A percentile compares a stretch with the other conserved stretches of the same genome.
phyloP scores from a whole-genome alignment of 2,329 filamentous ascomycete genomes.

The Alternaria postmessia region DNA sequence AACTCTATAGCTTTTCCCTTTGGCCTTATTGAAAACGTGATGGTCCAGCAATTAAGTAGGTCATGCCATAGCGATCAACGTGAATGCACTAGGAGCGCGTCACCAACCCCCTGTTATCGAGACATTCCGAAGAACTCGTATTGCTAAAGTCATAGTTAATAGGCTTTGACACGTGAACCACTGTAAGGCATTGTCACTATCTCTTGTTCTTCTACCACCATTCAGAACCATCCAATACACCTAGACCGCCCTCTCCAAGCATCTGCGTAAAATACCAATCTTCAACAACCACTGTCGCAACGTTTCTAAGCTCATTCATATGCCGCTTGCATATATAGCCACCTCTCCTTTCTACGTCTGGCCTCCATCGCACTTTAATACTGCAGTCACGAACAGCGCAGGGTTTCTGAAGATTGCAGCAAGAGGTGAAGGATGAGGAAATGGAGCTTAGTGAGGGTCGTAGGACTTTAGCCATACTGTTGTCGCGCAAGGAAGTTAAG shows the following conservation, averaged over 20 bases:
- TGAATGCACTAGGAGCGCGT: background rate
- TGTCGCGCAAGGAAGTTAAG: too few species aligned
- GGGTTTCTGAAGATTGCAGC: conserved; percentile 1
- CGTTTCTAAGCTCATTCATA: background rate
- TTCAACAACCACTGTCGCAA: background rate
- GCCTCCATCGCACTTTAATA: background rate
- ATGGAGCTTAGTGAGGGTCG: background rate
- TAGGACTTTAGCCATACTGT: background rate
- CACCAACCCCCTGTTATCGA: background rate
- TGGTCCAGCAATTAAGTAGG: background rate
- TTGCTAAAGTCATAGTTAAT: too few species aligned
- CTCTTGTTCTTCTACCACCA: background rate
- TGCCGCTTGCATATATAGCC: background rate
- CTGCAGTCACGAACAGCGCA: background rate
- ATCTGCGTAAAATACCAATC: conserved; percentile 3
- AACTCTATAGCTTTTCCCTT: too few species aligned
- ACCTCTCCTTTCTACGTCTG: background rate
- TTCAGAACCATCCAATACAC: background rate
- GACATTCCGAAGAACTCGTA: too few species aligned
- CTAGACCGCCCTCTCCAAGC: background rate
- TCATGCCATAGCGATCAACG: background rate
- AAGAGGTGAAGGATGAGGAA: background rate
- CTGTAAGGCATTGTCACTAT: background rate
- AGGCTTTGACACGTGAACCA: too few species aligned
- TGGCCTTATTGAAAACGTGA: too few species aligned